Evolutionary conservation across 1,139 yeast genomes (phyloP), one percentile per base, ranked within the genome.

Genomic region (Pichia sp.): DNA sequence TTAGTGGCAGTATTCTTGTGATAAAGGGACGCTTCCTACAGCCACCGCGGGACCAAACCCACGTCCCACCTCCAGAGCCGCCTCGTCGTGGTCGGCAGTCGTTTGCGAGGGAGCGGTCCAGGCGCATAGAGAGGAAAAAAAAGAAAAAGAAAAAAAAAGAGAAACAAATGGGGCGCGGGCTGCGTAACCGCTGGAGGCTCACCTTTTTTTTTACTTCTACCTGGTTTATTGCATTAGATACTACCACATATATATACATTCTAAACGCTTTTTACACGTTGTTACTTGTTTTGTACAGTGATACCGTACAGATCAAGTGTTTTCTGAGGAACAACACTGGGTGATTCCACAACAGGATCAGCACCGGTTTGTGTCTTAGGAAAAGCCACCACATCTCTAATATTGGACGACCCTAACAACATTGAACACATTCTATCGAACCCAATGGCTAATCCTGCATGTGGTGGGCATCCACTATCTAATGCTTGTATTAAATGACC

Each of bases 401-500:
- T 90, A 58, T 88, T 86, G 6, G 74, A 64, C 33, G 85, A 76
- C 1, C 90, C 95, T 27, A 84, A 71, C 41, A 93, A 67, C 91
- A 93, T 89, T 1, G 99, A 95, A 63, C 95, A 84, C 73, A 93
- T 73, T 56, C 99, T 74, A 67, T 93, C 99, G 61, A 93, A 87
- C 0, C 99, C 99, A 51, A 93, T 74, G 0, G 99, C 99, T 49
- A 93, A 74, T 0, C 99, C 99, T 3, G 98, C 97, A 71, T 93
- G 99, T 0, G 99, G 99, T 0, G 99, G 99, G 64, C 98, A 90
- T 1, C 99, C 99, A 72, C 87, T 82, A 45, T 81, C 80, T 55
- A 93, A 79, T 0, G 96, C 97, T 46, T 76, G 74, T 36, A 95
- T 72, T 47, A 93, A 73, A 68, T 95, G 99, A 0, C 96, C 96